phyloP scores from a whole-genome alignment of 2,329 filamentous ascomycete genomes.

The Hypoxylon sp. region DNA sequence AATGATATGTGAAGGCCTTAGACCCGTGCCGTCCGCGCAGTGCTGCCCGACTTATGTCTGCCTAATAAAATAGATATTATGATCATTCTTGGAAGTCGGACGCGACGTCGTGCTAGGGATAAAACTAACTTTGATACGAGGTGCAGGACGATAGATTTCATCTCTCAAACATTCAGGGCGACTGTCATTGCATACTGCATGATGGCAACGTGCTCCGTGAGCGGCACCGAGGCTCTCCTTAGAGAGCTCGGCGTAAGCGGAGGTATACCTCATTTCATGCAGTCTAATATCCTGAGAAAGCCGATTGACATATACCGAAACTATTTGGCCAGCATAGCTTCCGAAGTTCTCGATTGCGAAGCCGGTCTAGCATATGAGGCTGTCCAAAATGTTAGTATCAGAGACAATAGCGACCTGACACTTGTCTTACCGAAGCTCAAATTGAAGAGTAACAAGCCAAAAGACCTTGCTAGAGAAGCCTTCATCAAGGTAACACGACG shows the following conservation, averaged over 20 bases:
- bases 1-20: constrained; percentile 3
- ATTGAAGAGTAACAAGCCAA: constrained; percentile 38
- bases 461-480: constrained; percentile 41
- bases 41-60: constrained; percentile 3
- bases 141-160: background rate
- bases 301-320: constrained; percentile 54
- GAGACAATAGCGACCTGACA: constrained; percentile 53
- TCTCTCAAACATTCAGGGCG: constrained; percentile 11
- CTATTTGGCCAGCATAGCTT: constrained; percentile 49
- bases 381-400: constrained; percentile 49
- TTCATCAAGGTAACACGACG: constrained; percentile 41
- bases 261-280: constrained; percentile 53
- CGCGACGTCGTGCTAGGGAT: background rate
- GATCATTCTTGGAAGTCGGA: background rate
- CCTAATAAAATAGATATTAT: background rate
- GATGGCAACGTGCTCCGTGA: constrained; percentile 71
- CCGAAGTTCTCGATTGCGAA: constrained; percentile 45
- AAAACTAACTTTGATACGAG: background rate
- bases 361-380: constrained; percentile 51
- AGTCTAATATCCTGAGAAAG: constrained; percentile 42
- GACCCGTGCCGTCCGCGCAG: background rate
- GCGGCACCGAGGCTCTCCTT: constrained; percentile 72
- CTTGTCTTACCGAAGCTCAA: constrained; percentile 54
- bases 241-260: constrained; percentile 66
- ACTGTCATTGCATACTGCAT: constrained; percentile 8